A percentile compares a stretch with the other conserved stretches of the same genome.
Evolutionary conservation across 192 early-diverging fungal genomes (phyloP).

Genomic region (Linderina pennispora): DNA sequence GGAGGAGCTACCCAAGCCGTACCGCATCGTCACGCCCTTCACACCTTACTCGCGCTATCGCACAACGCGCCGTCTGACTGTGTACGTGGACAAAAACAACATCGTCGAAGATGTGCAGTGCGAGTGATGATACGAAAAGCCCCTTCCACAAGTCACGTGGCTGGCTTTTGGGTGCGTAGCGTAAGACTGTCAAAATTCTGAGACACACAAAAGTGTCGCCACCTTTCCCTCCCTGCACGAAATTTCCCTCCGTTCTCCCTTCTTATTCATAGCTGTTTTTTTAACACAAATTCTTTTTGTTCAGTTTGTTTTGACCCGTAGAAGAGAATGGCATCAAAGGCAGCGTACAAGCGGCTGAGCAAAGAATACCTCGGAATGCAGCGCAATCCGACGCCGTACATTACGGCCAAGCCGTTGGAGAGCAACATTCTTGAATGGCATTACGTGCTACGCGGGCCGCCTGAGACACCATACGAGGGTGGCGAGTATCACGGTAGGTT

Average conservation of each 20-base stretch:
- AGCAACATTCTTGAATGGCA: slow-evolving; percentile 98
- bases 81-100: slow-evolving; percentile 29
- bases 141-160: neutral
- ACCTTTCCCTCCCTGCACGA: too few species aligned
- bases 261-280: neutral
- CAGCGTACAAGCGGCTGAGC: slow-evolving; percentile 66
- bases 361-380: slow-evolving; percentile 76
- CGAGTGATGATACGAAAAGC: slow-evolving; percentile 7
- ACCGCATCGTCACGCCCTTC: slow-evolving; percentile 30
- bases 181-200: neutral
- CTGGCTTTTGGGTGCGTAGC: neutral
- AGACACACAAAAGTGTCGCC: too few species aligned
- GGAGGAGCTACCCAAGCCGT: slow-evolving; percentile 41
- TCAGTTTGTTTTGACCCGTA: neutral
- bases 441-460: slow-evolving; percentile 93
- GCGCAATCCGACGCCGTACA: slow-evolving; percentile 79
- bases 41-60: slow-evolving; percentile 27
- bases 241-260: too few species aligned
- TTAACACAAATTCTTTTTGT: neutral
- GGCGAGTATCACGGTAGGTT: slow-evolving; percentile 91
- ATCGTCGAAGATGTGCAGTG: slow-evolving; percentile 38
- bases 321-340: slow-evolving; percentile 71
- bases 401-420: slow-evolving; percentile 89
- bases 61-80: slow-evolving; percentile 22
- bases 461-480: slow-evolving; percentile 86